phyloP scores from a whole-genome alignment of 2,329 filamentous ascomycete genomes.

The Ceratocystis ficicola region DNA sequence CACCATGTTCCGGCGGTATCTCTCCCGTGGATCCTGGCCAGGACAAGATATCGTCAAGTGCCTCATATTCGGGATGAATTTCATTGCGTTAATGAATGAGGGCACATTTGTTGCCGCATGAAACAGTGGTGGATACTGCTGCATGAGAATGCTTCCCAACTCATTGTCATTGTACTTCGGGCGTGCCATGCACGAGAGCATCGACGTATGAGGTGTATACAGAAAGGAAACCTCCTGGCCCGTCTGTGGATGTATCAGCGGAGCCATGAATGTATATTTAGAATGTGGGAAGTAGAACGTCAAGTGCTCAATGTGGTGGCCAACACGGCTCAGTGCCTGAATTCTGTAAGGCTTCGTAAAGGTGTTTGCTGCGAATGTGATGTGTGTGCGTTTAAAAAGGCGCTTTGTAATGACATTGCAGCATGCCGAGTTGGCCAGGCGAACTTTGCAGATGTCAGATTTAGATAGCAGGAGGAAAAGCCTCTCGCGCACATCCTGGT shows the following conservation, averaged over 20 bases:
- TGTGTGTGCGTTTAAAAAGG: slow-evolving; percentile 55
- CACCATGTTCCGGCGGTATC: slow-evolving; percentile 64
- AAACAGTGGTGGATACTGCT: slow-evolving; percentile 80
- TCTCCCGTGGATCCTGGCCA: slow-evolving; percentile 53
- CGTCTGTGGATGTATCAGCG: slow-evolving; percentile 65
- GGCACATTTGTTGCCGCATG: slow-evolving; percentile 80
- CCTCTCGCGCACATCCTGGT: slow-evolving; percentile 37
- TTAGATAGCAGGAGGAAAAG: slow-evolving; percentile 41
- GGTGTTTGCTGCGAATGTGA: slow-evolving; percentile 60
- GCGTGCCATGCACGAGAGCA: slow-evolving; percentile 47
- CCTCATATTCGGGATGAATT: slow-evolving; percentile 53
- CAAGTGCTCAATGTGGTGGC: slow-evolving; percentile 64
- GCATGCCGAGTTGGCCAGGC: slow-evolving; percentile 57
- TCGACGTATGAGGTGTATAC: slow-evolving; percentile 64
- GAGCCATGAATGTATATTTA: slow-evolving; percentile 67
- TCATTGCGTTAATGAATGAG: slow-evolving; percentile 66
- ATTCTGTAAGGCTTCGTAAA: slow-evolving; percentile 65
- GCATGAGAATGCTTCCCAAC: slow-evolving; percentile 67
- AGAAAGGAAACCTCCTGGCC: slow-evolving; percentile 69
- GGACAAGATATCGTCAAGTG: slow-evolving; percentile 69
- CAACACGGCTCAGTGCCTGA: slow-evolving; percentile 63
- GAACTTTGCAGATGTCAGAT: slow-evolving; percentile 45
- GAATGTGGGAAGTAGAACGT: slow-evolving; percentile 68
- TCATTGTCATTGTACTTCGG: slow-evolving; percentile 72
- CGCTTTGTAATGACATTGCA: slow-evolving; percentile 56